Evolutionary conservation across 768 basidiomycete genomes (phyloP), one percentile per base, ranked within the genome.

Genomic region (Tubosaeta sp.): DNA sequence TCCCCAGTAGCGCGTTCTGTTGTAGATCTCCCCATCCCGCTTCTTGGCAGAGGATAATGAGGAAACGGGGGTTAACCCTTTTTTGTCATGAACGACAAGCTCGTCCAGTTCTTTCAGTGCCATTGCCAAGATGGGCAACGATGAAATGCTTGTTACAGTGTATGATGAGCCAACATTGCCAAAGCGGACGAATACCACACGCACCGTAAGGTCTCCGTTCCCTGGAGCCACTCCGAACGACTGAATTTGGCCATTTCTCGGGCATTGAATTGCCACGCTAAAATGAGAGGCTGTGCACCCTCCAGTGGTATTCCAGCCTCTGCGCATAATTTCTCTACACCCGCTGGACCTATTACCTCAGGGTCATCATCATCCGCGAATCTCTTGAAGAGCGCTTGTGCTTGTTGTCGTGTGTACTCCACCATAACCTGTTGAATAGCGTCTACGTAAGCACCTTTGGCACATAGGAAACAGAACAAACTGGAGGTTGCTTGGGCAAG

Each of bases 301-400:
- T 91, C 89, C 66, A 93, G 71, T 0, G 86, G 74, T 43, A 91
- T 78, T n/a, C 79, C 71, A 12, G 84, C 80, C 55, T 91, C 86
- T 25, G 57, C 75, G 69, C 86, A 93, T 27, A 94, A 69, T 48
- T 70, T 74, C 66, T 85, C 83, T 56, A 91, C 82, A 2, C 88
- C 88, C 53, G 83, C 87, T 1, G 86, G 78, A 1, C 83, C 85
- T 59, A 93, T 90, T 41, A 78, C 71, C 33, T 66, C 59, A 12
- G 63, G 53, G 43, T 71, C 63, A 12, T 80, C 72, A 25, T 76
- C 71, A 44, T 89, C 86, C 8, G 82, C 80, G 60, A 88, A 90
- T 3, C 63, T 67, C 46, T 71, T 71, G 73, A 91, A 92, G 14
- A 91, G 74, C 1, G 69, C 70, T 22, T 74, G 69, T 16, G 83